phyloP scores from a whole-genome alignment of 108 stramenopile genomes.

The Cyclostephanos invisitatus region DNA sequence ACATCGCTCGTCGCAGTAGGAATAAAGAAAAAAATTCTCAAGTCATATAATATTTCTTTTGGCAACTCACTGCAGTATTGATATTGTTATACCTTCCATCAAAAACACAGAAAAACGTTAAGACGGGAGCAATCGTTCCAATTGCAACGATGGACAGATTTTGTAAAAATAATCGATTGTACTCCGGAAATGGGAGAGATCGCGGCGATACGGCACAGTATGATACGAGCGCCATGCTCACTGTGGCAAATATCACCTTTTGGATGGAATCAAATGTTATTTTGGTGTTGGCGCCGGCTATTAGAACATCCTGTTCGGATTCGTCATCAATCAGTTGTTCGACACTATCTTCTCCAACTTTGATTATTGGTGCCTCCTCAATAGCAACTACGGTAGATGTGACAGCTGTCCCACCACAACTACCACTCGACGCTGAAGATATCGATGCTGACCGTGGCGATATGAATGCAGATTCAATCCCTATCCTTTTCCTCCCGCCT shows the following conservation, averaged over 20 bases:
- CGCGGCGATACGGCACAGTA: slow-evolving; percentile 83
- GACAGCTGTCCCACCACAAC: slow-evolving; percentile 2
- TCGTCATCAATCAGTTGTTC: slow-evolving; percentile 34
- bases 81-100: slow-evolving; percentile 61
- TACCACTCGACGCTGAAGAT: neutral
- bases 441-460: neutral
- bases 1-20: neutral
- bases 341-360: slow-evolving; percentile 11
- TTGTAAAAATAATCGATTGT: slow-evolving; percentile 73
- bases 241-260: slow-evolving; percentile 52
- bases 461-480: slow-evolving; percentile 23
- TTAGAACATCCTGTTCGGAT: slow-evolving; percentile 32
- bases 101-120: slow-evolving; percentile 47
- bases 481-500: slow-evolving; percentile 4
- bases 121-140: slow-evolving; percentile 53
- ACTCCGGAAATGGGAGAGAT: slow-evolving; percentile 58
- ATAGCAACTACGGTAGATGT: neutral
- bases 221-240: slow-evolving; percentile 47
- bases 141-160: slow-evolving; percentile 60
- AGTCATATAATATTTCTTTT: neutral
- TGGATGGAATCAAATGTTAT: slow-evolving; percentile 68
- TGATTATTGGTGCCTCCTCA: slow-evolving; percentile 7
- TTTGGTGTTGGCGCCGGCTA: slow-evolving; percentile 42
- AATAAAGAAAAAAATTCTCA: neutral
- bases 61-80: slow-evolving; percentile 54